Evolutionary conservation across 2,329 filamentous ascomycete species (phyloP).

Genomic region (Ophiostoma himal-ulmi): DNA sequence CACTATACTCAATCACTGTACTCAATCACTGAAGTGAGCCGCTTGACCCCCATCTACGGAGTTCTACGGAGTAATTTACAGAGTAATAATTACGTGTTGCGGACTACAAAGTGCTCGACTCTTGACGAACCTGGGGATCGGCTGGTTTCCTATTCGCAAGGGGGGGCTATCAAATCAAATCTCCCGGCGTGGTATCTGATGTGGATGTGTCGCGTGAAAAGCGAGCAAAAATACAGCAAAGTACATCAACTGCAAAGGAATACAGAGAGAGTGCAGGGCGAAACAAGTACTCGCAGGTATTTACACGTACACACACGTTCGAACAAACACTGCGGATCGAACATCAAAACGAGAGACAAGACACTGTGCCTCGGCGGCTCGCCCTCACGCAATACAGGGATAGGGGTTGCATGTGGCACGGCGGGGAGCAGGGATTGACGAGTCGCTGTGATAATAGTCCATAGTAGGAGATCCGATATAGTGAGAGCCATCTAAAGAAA

Average conservation of each 20-base stretch:
- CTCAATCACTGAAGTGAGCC: background rate
- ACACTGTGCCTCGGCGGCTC: background rate
- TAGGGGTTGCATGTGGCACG: constrained; percentile 9
- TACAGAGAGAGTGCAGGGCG: background rate
- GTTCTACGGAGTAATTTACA: background rate
- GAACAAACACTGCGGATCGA: background rate
- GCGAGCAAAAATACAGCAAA: background rate
- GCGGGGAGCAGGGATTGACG: constrained; percentile 6
- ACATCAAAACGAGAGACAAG: background rate
- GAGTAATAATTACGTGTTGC: too few species aligned
- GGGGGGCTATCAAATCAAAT: constrained; percentile 23
- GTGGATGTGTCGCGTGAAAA: constrained; percentile 14
- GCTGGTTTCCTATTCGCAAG: constrained; percentile 24
- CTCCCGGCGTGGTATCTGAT: constrained; percentile 22
- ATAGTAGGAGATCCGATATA: background rate
- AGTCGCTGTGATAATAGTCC: background rate
- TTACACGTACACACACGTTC: background rate
- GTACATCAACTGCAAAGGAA: background rate
- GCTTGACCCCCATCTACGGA: background rate
- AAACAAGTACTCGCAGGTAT: background rate
- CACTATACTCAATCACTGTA: too few species aligned
- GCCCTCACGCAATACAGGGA: constrained; percentile 5
- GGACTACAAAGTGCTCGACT: background rate
- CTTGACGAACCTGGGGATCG: constrained; percentile 24
- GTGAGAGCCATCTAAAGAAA: too few species aligned